phyloP scores from a whole-genome alignment of 805 yeast genomes.

The Myxozyma neglecta region DNA sequence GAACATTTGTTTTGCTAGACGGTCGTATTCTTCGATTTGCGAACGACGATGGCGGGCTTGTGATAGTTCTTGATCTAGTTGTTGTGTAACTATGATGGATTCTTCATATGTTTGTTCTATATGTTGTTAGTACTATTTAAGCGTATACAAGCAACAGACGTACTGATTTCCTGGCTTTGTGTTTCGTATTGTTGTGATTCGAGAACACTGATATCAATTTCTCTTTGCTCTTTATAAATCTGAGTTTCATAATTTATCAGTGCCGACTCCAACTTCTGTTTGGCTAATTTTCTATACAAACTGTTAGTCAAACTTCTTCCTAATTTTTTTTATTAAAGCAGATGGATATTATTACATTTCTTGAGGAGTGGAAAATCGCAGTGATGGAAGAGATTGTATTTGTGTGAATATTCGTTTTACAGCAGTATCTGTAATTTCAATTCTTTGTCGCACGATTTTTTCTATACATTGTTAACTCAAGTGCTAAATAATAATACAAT shows the following conservation, averaged over 20 bases:
- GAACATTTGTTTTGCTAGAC: slow-evolving; percentile 14
- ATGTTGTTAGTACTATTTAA: neutral
- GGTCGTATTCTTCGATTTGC: slow-evolving; percentile 35
- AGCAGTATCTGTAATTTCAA: slow-evolving; percentile 14
- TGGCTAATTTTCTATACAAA: slow-evolving; percentile 1
- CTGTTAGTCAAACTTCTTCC: too few species aligned
- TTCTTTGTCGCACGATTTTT: slow-evolving; percentile 14
- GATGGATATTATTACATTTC: neutral
- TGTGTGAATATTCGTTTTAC: slow-evolving; percentile 9
- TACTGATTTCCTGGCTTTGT: slow-evolving; percentile 24
- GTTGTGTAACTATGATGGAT: neutral
- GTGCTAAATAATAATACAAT: neutral
- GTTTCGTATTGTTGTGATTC: slow-evolving; percentile 32
- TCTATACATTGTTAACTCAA: neutral
- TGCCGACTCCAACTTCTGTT: slow-evolving; percentile 4
- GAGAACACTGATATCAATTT: slow-evolving; percentile 27
- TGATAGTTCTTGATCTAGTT: slow-evolving; percentile 20
- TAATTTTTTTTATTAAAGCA: too few species aligned
- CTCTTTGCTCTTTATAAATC: slow-evolving; percentile 25
- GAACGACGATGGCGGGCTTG: slow-evolving; percentile 30
- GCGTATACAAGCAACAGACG: slow-evolving; percentile 1
- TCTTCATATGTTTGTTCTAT: slow-evolving; percentile 6
- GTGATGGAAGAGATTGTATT: slow-evolving; percentile 13
- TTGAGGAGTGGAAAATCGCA: neutral
- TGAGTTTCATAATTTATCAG: slow-evolving; percentile 5